Evolutionary conservation across 1,139 yeast species (phyloP).

Genomic region (Geotrichum histeridarum): DNA sequence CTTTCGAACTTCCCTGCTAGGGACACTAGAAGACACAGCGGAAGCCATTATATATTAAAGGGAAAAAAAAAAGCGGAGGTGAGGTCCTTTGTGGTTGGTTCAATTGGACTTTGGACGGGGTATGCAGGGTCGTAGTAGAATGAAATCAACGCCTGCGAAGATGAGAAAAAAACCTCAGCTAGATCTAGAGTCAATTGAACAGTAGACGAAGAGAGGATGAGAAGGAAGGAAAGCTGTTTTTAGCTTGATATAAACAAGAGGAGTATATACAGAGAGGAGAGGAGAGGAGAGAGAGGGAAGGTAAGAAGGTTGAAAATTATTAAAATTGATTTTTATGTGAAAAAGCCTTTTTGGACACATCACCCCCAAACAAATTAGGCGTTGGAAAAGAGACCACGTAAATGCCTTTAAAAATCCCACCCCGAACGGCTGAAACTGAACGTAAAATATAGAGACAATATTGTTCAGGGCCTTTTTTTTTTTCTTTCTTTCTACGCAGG

Average conservation of each 20-base stretch:
- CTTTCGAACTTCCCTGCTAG: constrained; percentile 19
- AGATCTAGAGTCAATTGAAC: background rate
- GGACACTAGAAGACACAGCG: constrained; percentile 19
- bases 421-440: too few relatives aligned
- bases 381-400: constrained; percentile 3
- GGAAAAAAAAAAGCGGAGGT: background rate
- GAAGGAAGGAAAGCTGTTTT: too few relatives aligned
- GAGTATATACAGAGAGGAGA: background rate
- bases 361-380: too few relatives aligned
- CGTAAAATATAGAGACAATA: too few relatives aligned
- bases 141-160: constrained; percentile 3
- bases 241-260: background rate
- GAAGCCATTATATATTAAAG: constrained; percentile 17
- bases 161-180: background rate
- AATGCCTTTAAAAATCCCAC: too few relatives aligned
- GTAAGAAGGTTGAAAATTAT: too few relatives aligned
- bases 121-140: background rate
- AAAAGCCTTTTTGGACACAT: too few relatives aligned
- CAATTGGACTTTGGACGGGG: background rate
- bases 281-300: background rate
- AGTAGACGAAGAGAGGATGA: background rate
- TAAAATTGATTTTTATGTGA: too few relatives aligned
- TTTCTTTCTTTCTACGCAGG: too few relatives aligned
- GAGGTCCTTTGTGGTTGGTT: background rate
- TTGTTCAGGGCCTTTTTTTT: too few relatives aligned